Evolutionary conservation across 169 alveolate species (phyloP), one percentile per base, ranked within the genome.

Genomic region (Eimeria tenella): DNA sequence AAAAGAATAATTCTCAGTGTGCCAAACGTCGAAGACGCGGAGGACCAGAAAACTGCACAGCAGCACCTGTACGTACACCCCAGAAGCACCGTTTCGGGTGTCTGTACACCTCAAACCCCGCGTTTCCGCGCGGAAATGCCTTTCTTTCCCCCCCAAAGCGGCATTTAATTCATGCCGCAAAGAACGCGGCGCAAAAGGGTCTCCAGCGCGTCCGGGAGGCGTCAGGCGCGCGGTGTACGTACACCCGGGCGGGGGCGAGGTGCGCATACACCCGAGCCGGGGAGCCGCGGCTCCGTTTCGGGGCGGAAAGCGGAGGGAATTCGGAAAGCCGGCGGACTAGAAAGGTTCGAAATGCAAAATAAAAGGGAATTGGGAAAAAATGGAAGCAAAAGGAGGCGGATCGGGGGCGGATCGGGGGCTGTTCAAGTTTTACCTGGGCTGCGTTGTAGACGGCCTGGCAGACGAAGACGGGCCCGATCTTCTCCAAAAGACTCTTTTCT

Each of bases 381-480:
- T 3, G 8, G 1, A 17, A 4, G 3, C 4, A 11, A 73, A 31
- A 9, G 6, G 55, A 9, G 21, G 73, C 6, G 42, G 42, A 31
- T 31, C 42, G 42, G 42, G 4, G 42, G 42, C 42, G 42, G 42
- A 31, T 31, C 42, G 42, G 42, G 42, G 4, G 42, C 4, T 1
- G 42, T 31, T 31, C 49, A 13, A 15, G 11, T 31, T 31, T 31
- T 9, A 62, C 91, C 91, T 83, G 91, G 11, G 79, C 91, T 13
- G 42, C 21, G 23, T 83, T 83, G 63, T 83, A 83, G 3, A 83
- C 25, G 21, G 79, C 91, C 42, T 58, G 75, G 23, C 21, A 58
- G 79, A 62, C 21, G 13, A 83, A 62, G 79, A 83, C 79, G 5
- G 91, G 91, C 21, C 91, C 79, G 42, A 58, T 62, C 56, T 62